Conservation (phyloP, 495 filamentous ascomycete genomes). For the Aspergillus biplanus region DNA sequence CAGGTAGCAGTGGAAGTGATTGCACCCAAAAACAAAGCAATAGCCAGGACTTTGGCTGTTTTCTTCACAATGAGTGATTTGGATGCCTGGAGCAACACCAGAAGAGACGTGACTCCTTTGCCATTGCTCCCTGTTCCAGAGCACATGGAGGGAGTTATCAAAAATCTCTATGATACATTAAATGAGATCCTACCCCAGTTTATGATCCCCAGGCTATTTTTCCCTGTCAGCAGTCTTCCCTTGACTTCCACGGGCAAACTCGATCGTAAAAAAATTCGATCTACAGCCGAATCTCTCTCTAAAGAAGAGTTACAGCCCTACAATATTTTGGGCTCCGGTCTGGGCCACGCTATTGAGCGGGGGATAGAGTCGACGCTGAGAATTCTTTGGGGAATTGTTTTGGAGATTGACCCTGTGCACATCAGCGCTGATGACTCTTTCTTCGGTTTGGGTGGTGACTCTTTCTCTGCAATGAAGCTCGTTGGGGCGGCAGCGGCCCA, state of each 20-base stretch:
- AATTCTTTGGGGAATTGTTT: conserved; percentile 24
- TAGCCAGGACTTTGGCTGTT: conserved; percentile 44
- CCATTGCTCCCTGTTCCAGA: conserved; percentile 42
- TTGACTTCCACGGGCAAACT: conserved; percentile 62
- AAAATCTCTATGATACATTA: conserved; percentile 40
- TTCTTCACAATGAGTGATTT: conserved; percentile 44
- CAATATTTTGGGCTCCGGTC: conserved; percentile 38
- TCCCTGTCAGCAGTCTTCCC: conserved; percentile 60
- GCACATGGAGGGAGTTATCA: conserved; percentile 34
- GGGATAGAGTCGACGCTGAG: conserved; percentile 39
- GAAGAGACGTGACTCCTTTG: conserved; percentile 20
- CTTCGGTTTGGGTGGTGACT: conserved; percentile 59
- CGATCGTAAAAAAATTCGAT: conserved; percentile 59
- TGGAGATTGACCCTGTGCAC: conserved; percentile 25
- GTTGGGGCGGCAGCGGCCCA: conserved; percentile 50
- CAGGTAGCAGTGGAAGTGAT: conserved; percentile 51
- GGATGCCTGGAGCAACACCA: conserved; percentile 25
- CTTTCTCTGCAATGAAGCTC: conserved; percentile 59
- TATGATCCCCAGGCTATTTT: conserved; percentile 67
- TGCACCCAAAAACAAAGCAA: conserved; percentile 36
- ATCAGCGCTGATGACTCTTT: conserved; percentile 53
- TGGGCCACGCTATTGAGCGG: conserved; percentile 30
- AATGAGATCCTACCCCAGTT: conserved; percentile 47
- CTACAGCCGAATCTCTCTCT: conserved; percentile 40
- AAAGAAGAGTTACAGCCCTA: conserved; percentile 47